Conservation (phyloP, 495 filamentous ascomycete species). For the Copromyces sp. region DNA sequence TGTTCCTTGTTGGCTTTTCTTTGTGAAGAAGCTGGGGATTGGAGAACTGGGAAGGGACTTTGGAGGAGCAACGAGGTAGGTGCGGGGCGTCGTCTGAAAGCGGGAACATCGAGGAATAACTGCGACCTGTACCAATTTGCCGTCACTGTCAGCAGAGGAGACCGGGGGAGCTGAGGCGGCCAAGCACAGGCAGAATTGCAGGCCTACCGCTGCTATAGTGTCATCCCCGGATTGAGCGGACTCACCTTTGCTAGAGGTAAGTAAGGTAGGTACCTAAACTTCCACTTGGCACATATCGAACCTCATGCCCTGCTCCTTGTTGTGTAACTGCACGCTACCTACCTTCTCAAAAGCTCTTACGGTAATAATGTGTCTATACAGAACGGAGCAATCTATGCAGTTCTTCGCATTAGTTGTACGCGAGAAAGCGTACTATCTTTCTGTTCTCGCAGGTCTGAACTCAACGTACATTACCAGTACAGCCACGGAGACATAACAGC, state of each 20-base stretch:
- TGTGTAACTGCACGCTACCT: not conserved
- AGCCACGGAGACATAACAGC: not conserved
- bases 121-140: not conserved
- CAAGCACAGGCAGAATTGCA: not conserved
- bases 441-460: not conserved
- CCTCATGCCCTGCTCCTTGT: not conserved
- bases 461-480: not conserved
- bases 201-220: not conserved
- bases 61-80: not conserved
- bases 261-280: no score
- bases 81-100: not conserved
- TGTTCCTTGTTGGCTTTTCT: not conserved
- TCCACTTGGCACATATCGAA: not conserved
- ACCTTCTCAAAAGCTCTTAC: not conserved
- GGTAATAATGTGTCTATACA: not conserved
- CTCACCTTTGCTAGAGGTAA: not conserved
- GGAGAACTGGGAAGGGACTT: not conserved
- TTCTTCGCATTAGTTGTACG: not conserved
- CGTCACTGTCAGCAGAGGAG: not conserved
- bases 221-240: not conserved
- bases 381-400: not conserved
- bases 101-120: not conserved
- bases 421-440: not conserved
- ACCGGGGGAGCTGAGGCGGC: not conserved
- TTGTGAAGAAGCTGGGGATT: not conserved